Evolutionary conservation across 345 rosid species (phyloP).

Genomic region (Acer campestre): DNA sequence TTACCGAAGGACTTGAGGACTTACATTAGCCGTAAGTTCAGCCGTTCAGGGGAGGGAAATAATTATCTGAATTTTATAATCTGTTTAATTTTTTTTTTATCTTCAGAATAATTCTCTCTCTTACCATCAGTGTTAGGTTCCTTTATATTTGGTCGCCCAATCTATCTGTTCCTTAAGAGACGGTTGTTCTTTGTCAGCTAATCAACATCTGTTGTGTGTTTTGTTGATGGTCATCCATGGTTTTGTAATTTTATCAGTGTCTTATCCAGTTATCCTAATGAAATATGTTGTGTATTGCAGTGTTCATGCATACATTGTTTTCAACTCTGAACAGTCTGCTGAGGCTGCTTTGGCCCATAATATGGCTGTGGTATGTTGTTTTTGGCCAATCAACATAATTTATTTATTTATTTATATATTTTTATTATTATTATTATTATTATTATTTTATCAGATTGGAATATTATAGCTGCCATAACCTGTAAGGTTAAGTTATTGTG

Average conservation of each 20-base stretch:
- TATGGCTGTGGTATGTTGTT: conserved; percentile 82
- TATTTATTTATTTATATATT: neutral
- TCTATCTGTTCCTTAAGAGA: neutral
- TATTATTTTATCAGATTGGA: neutral
- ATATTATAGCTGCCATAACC: neutral
- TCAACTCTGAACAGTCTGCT: conserved; percentile 78
- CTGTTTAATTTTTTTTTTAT: too few species aligned
- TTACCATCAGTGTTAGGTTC: neutral
- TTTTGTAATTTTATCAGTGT: neutral
- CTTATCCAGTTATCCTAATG: conserved; percentile 17
- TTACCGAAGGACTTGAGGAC: too few species aligned
- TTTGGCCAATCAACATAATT: neutral
- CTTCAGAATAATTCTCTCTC: too few species aligned
- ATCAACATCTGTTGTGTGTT: neutral
- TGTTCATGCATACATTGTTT: conserved; percentile 91
- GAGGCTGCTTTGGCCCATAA: conserved; percentile 78
- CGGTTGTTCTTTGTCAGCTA: neutral
- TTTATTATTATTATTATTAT: too few species aligned
- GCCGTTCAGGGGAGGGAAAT: too few species aligned
- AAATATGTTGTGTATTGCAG: conserved; percentile 43
- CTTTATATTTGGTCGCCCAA: neutral
- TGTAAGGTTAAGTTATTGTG: neutral
- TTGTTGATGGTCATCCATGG: neutral
- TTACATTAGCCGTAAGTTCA: too few species aligned
- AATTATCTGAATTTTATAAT: too few species aligned